Evolutionary conservation across 1,284 basidiomycete genomes (phyloP), one percentile per base, ranked within the genome.

Genomic region (Trichosporon inkin): DNA sequence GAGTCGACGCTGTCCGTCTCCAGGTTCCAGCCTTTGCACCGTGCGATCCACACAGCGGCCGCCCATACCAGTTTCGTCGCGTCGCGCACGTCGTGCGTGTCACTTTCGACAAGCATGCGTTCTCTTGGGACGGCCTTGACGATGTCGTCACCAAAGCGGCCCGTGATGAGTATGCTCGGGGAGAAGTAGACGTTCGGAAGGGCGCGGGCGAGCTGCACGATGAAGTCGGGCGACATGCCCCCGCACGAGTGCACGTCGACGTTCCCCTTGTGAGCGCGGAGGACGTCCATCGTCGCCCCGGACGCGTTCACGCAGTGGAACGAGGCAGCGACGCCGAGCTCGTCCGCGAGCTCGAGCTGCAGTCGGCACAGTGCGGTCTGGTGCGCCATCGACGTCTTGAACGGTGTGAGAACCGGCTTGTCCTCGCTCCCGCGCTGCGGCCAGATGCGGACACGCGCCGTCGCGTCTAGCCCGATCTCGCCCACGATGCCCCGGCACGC

Each of bases 391-490:
- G 70, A 67, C 5, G 78, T 77, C 47, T 76, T 76, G 64, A 80
- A 77, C 19, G 75, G 72, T 11, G 76, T 77, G 36, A 79, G 63
- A 41, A 66, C 41, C n/a, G 53, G n/a, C 19, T 19, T 22, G 47
- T 58, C 57, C 53, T 68, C 68, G 32, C 56, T 58, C 17, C 32
- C 34, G 4, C 53, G 19, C 6, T 37, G 24, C 40, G 55, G 34
- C 53, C 40, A 22, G 47, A 60, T 37, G 11, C 55, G 56, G 14
- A 60, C 59, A 13, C 61, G 55, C 24, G 79, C 79, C 17, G 71
- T 69, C 1, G 71, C 70, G 62, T 82, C 81, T 10, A 82, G 65
- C 0, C 81, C 81, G 2, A 82, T 71, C 66, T 82, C 81, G 35
- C 81, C 81, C 6, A 82, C 58, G 68, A 81, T 78, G 0, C 38